Evolutionary conservation across 805 yeast species (phyloP).

Genomic region (Pichia nakasei): DNA sequence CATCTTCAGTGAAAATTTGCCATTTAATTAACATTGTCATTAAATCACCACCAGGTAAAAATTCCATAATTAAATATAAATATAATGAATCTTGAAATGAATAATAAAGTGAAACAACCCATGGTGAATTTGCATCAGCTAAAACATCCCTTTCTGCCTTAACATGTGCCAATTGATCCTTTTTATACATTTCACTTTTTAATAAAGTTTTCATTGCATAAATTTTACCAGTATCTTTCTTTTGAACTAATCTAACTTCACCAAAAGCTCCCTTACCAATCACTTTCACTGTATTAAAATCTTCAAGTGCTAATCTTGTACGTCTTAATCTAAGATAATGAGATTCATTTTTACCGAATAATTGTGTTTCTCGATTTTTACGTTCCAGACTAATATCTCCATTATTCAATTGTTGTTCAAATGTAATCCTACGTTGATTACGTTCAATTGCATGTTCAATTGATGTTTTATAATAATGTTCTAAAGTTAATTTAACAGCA

Average conservation of each 20-base stretch:
- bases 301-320: constrained; percentile 74
- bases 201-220: constrained; percentile 90
- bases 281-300: constrained; percentile 81
- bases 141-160: constrained; percentile 94
- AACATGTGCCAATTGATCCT: constrained; percentile 90
- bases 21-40: constrained; percentile 95
- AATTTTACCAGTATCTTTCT: constrained; percentile 82
- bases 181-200: constrained; percentile 89
- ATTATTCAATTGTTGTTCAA: constrained; percentile 61
- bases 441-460: constrained; percentile 92
- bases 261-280: constrained; percentile 98
- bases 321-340: constrained; percentile 78
- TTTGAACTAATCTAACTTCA: constrained; percentile 90
- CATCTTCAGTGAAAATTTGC: constrained; percentile 90
- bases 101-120: constrained; percentile 79
- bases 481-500: constrained; percentile 71
- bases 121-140: constrained; percentile 81
- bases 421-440: constrained; percentile 81
- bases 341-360: constrained; percentile 82
- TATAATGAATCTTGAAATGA: constrained; percentile 75
- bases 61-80: constrained; percentile 73
- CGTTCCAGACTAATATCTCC: constrained; percentile 76
- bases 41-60: constrained; percentile 74
- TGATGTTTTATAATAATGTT: constrained; percentile 76
- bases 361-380: constrained; percentile 68